These are phyloP conservation scores for Backusella psychrophila DNA, from an alignment of 192 early-diverging fungal genomes.

Conservation along the genomic window DNA sequence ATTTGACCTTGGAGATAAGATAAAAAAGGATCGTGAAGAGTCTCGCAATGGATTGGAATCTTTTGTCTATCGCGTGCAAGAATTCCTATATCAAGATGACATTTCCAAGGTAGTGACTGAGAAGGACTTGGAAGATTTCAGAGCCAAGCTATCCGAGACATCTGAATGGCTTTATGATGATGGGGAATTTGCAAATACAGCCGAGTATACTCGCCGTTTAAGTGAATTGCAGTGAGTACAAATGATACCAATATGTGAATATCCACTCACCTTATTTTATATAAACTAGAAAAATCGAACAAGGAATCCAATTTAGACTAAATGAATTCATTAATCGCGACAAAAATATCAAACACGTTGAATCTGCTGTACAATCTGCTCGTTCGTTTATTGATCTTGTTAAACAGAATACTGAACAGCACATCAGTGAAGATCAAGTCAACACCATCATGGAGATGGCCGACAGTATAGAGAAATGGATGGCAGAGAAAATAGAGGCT, in stretches of 20 bases:
- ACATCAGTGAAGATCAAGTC: conserved; percentile 55
- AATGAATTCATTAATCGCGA: conserved; percentile 46
- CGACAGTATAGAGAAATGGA: conserved; percentile 63
- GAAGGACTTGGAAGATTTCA: conserved; percentile 65
- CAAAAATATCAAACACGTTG: conserved; percentile 40
- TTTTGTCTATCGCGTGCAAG: conserved; percentile 83
- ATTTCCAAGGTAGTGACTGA: conserved; percentile 63
- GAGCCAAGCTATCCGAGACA: conserved; percentile 47
- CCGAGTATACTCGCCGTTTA: conserved; percentile 51
- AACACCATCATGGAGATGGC: conserved; percentile 47
- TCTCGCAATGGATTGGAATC: conserved; percentile 88
- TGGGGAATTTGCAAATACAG: conserved; percentile 69
- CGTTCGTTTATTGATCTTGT: conserved; percentile 45
- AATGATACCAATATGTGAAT: not conserved
- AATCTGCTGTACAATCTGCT: conserved; percentile 31
- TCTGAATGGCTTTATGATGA: conserved; percentile 88
- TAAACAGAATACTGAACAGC: conserved; percentile 50
- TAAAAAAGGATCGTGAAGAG: conserved; percentile 70
- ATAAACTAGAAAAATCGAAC: conserved; percentile 39
- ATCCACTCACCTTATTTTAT: not conserved
- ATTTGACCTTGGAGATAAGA: conserved; percentile 74
- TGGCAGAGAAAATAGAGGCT: conserved; percentile 52
- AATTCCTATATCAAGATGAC: conserved; percentile 76
- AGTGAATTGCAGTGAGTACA: conserved; percentile 38
- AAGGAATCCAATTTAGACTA: conserved; percentile 41